These are phyloP conservation scores for Stachybotrys echinatus DNA, from an alignment of 2,329 filamentous ascomycete genomes.

Conservation along the genomic window DNA sequence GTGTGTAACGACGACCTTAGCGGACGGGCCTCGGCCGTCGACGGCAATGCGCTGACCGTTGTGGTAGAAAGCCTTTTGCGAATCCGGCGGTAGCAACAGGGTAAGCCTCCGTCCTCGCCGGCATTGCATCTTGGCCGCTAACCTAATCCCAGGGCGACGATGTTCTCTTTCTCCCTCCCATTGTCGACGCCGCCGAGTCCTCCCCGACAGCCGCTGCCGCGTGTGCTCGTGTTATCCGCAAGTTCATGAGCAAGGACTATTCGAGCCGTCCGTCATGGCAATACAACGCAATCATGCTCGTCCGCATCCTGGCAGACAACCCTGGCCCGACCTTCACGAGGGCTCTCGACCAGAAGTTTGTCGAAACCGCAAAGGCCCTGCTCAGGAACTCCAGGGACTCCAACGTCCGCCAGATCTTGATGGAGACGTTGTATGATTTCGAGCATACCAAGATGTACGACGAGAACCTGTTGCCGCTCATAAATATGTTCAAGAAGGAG, in stretches of 20 bases:
- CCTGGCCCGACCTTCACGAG: slow-evolving; percentile 87
- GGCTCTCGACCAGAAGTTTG: slow-evolving; percentile 82
- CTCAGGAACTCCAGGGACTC: slow-evolving; percentile 66
- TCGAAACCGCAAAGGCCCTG: slow-evolving; percentile 68
- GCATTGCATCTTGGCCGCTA: background rate
- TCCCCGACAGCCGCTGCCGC: slow-evolving; percentile 80
- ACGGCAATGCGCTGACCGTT: slow-evolving; percentile 11
- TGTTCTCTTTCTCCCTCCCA: slow-evolving; percentile 84
- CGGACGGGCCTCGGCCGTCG: background rate
- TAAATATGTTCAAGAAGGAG: slow-evolving; percentile 87
- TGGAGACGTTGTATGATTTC: slow-evolving; percentile 79
- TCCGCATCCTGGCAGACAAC: slow-evolving; percentile 88
- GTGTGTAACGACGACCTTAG: slow-evolving; percentile 51
- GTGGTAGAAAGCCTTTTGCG: slow-evolving; percentile 71
- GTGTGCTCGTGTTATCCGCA: slow-evolving; percentile 74
- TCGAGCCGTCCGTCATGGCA: slow-evolving; percentile 63
- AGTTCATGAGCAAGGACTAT: slow-evolving; percentile 72
- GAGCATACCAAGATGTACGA: slow-evolving; percentile 68
- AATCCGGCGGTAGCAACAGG: slow-evolving; percentile 58
- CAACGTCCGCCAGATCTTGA: slow-evolving; percentile 76
- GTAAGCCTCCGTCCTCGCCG: slow-evolving; percentile 11
- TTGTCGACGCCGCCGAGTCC: slow-evolving; percentile 92
- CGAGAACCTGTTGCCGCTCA: slow-evolving; percentile 63
- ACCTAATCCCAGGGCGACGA: slow-evolving; percentile 64
- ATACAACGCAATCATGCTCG: slow-evolving; percentile 94